Percentiles rank a stretch among this genome's conserved stretches.
These are phyloP conservation scores for Lipomyces spencermartinsiae DNA, from an alignment of 805 yeast genomes.

Conservation along the genomic window DNA sequence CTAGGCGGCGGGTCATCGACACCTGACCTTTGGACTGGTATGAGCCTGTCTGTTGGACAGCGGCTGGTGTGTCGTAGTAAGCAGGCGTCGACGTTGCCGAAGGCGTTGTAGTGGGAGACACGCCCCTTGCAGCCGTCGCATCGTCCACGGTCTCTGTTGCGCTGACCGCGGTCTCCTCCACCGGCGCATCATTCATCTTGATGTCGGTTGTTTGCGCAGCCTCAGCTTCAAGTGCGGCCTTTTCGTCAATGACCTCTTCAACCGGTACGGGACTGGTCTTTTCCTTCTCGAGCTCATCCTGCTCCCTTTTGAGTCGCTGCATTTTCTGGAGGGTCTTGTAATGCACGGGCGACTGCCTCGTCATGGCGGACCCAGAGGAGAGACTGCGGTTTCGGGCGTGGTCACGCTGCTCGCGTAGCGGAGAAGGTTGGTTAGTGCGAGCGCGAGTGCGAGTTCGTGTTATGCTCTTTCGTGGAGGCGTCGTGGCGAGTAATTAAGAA, in stretches of 20 bases:
- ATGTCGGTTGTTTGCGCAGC: constrained; percentile 7
- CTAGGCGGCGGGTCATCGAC: constrained; percentile 32
- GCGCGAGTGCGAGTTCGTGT: neutral
- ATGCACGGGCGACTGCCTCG: constrained; percentile 1
- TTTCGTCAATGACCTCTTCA: constrained; percentile 10
- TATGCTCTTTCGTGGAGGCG: neutral
- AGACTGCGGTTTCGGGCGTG: neutral
- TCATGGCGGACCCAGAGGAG: neutral
- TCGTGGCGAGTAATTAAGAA: neutral
- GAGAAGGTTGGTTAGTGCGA: neutral
- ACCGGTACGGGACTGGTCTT: neutral
- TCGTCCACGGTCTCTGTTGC: neutral
- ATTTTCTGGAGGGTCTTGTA: constrained; percentile 5
- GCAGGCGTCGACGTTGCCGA: neutral
- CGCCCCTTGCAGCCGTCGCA: neutral
- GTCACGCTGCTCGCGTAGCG: constrained; percentile 5
- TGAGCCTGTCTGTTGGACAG: neutral
- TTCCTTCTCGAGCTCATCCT: neutral
- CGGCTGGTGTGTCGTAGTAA: neutral
- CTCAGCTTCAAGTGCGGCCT: constrained; percentile 16
- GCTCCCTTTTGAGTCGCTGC: constrained; percentile 1
- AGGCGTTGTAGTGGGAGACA: constrained; percentile 1
- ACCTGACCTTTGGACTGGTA: neutral
- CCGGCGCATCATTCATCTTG: constrained; percentile 6
- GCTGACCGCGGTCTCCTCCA: neutral